Evolutionary conservation across 192 early-diverging fungal genomes (phyloP).

Genomic region (Geranomyces michiganensis): DNA sequence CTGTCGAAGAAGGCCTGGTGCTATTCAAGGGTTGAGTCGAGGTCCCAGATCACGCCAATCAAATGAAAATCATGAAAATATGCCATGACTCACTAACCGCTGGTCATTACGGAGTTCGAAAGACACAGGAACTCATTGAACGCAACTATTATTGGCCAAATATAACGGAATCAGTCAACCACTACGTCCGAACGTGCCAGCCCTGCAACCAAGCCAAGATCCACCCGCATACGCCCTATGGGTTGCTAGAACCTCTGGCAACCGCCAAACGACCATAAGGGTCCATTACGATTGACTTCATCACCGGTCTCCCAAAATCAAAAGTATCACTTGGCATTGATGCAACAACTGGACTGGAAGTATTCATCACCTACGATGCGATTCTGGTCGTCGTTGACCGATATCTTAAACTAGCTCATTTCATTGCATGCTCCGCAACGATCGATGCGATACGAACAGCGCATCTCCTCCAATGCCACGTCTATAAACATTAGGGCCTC

Average conservation of each 20-base stretch:
- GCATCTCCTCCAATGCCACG: not conserved
- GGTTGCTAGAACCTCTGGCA: not conserved
- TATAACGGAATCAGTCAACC: not conserved
- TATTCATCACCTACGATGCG: too few relatives aligned
- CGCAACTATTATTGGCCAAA: not conserved
- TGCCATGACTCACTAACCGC: too few relatives aligned
- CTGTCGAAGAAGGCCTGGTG: too few relatives aligned
- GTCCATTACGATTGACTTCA: not conserved
- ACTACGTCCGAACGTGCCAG: not conserved
- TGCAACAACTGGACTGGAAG: too few relatives aligned
- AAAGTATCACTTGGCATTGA: too few relatives aligned
- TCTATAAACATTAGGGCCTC: slow-evolving; percentile 6
- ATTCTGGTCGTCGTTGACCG: not conserved
- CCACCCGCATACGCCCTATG: not conserved
- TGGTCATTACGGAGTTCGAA: not conserved
- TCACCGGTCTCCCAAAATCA: slow-evolving; percentile 7
- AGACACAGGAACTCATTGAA: slow-evolving; percentile 2
- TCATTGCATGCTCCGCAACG: not conserved
- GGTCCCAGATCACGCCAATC: too few relatives aligned
- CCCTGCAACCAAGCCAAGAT: slow-evolving; percentile 2
- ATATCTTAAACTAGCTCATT: not conserved
- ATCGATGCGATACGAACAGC: not conserved
- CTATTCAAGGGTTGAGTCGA: too few relatives aligned
- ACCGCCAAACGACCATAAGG: not conserved
- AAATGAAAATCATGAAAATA: too few relatives aligned